A percentile compares a stretch with the other conserved stretches of the same genome.
These are phyloP conservation scores for Amaranthus palmeri DNA, from an alignment of 148 eudicot species.

Conservation along the genomic window DNA sequence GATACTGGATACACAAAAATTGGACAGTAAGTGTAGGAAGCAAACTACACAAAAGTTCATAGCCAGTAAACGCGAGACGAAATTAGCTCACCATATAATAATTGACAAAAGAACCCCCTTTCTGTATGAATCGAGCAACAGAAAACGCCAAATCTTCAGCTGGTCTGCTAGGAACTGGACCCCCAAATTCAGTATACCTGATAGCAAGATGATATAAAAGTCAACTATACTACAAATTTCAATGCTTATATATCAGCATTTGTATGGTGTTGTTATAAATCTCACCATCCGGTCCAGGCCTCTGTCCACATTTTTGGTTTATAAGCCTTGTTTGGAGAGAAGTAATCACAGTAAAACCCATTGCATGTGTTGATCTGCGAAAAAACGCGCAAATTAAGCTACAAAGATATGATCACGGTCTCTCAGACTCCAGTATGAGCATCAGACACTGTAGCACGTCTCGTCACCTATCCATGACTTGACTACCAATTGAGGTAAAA, in stretches of 20 bases:
- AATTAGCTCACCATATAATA: conserved; percentile 70
- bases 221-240: neutral
- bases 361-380: conserved; percentile 84
- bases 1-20: conserved; percentile 44
- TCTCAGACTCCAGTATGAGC: too few species aligned
- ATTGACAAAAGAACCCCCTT: conserved; percentile 73
- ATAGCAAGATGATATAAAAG: conserved; percentile 7
- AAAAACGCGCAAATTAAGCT: conserved; percentile 8
- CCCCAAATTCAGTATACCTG: conserved; percentile 89
- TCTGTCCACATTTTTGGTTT: conserved; percentile 95
- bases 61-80: conserved; percentile 3
- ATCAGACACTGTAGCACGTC: too few species aligned
- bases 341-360: conserved; percentile 83
- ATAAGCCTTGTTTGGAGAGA: conserved; percentile 74
- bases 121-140: conserved; percentile 81
- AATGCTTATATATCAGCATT: neutral
- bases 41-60: neutral
- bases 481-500: too few species aligned
- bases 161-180: conserved; percentile 71
- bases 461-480: too few species aligned
- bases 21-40: neutral
- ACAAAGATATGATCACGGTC: neutral
- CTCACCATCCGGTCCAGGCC: conserved; percentile 89
- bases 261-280: neutral
- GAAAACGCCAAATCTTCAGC: conserved; percentile 83